Evolutionary conservation across 2,329 filamentous ascomycete genomes (phyloP).

Genomic region (Sarocladium brachiariae): DNA sequence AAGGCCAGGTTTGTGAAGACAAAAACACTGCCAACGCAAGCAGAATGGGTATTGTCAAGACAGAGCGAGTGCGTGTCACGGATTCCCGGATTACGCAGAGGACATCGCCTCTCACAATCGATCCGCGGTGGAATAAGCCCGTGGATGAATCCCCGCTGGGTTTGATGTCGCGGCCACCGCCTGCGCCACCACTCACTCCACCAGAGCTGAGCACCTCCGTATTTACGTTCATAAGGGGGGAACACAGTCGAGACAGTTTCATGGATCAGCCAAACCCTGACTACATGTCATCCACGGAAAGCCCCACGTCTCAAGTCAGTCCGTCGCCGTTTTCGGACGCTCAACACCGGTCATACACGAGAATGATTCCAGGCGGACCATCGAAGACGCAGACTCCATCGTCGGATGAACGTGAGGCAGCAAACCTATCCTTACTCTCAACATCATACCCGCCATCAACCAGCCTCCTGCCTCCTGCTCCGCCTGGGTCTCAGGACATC

Average conservation of each 20-base stretch:
- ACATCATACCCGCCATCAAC: slow-evolving; percentile 44
- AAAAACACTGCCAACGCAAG: neutral
- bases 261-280: slow-evolving; percentile 38
- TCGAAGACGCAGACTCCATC: slow-evolving; percentile 17
- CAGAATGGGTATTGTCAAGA: neutral
- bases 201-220: slow-evolving; percentile 35
- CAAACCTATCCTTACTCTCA: slow-evolving; percentile 31
- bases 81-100: neutral
- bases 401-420: slow-evolving; percentile 17
- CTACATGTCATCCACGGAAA: slow-evolving; percentile 33
- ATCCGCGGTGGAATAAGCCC: slow-evolving; percentile 19
- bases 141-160: slow-evolving; percentile 20
- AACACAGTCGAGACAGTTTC: slow-evolving; percentile 23
- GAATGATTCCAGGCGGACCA: slow-evolving; percentile 29
- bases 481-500: slow-evolving; percentile 20
- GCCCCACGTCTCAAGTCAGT: slow-evolving; percentile 19
- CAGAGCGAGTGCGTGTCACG: neutral
- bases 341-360: slow-evolving; percentile 36
- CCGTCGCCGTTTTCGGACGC: slow-evolving; percentile 26
- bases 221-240: slow-evolving; percentile 29
- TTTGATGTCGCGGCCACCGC: slow-evolving; percentile 32
- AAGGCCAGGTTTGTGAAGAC: neutral
- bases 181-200: slow-evolving; percentile 42
- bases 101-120: slow-evolving; percentile 17
- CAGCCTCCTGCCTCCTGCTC: slow-evolving; percentile 41